Base-by-base conservation (phyloP, 176 grass and related monocot species). In the Secale cereale region DNA sequence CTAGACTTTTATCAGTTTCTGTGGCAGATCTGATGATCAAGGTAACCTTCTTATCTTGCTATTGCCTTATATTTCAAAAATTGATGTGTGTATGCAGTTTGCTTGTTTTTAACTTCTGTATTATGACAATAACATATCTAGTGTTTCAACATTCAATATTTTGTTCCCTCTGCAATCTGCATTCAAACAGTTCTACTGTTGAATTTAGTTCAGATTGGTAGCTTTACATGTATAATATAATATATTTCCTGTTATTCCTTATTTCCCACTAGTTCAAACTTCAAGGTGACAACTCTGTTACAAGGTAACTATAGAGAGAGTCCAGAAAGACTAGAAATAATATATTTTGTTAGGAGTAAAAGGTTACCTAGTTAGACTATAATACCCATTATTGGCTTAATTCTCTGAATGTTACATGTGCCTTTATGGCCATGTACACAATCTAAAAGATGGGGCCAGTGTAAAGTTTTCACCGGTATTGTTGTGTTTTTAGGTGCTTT, bases 21-120 rank as follows among this genome's bases (percentile, higher is more conserved):
- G 90, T 99, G 67, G 88, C 91, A 69, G 97, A 99, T 87, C 83
- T 99, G 86, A 46, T 99, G 79, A 84, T 99, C 36, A 99, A 99
- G 97, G 97, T 99, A 94, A 79, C 26, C 28, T 81, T 82, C 45
- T 66, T 80, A 54, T 46, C 43, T 56, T 70, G 22, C 72, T 50
- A 54, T 68, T 69, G 73, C 23, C 39, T 61, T 81, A 75, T 77
- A 22, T 81, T 81, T 26, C 75, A 81, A 89, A 86, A 88, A 86
- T 85, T 92, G 37, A 72, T 84, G 20, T 48, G 41, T 32, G 75
- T 23, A 73, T 56, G 14, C 40, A 77, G 14, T 52, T 64, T 12
- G 8, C 81, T 74, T 32, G 57, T 25, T 76, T 62, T 25, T 22
- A 77, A 65, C 33, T 60, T 28, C 13, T 67, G 10, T 54, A 25